These are phyloP conservation scores for Syzygium oleosum DNA, from an alignment of 345 rosid genomes.

Conservation along the genomic window DNA sequence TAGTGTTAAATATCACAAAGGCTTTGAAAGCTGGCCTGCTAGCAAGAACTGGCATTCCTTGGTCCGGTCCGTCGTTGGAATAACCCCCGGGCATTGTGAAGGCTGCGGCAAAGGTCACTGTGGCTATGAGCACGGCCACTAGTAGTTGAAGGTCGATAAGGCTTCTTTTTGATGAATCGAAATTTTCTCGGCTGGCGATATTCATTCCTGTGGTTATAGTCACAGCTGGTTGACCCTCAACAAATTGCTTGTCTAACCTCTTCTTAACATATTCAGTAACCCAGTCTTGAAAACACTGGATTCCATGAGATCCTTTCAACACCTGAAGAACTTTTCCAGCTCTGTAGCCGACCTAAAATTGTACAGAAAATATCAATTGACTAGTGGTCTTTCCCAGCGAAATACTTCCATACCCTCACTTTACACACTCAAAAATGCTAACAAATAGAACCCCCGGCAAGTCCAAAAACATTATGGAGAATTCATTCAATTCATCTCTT, in stretches of 20 bases:
- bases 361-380: neutral
- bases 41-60: neutral
- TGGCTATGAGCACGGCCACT: neutral
- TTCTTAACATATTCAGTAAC: neutral
- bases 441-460: neutral
- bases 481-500: neutral
- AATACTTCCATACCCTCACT: neutral
- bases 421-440: neutral
- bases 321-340: neutral
- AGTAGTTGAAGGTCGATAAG: neutral
- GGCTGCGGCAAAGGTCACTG: neutral
- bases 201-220: neutral
- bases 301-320: neutral
- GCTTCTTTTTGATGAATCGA: neutral
- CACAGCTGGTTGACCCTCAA: neutral
- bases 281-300: neutral
- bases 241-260: neutral
- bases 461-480: neutral
- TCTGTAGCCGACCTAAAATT: neutral
- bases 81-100: neutral
- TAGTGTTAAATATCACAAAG: neutral
- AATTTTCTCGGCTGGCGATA: neutral
- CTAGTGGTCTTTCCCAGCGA: neutral
- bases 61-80: fast-evolving
- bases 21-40: neutral